phyloP scores from a whole-genome alignment of 768 basidiomycete genomes.

The Collybiopsis luxurians region DNA sequence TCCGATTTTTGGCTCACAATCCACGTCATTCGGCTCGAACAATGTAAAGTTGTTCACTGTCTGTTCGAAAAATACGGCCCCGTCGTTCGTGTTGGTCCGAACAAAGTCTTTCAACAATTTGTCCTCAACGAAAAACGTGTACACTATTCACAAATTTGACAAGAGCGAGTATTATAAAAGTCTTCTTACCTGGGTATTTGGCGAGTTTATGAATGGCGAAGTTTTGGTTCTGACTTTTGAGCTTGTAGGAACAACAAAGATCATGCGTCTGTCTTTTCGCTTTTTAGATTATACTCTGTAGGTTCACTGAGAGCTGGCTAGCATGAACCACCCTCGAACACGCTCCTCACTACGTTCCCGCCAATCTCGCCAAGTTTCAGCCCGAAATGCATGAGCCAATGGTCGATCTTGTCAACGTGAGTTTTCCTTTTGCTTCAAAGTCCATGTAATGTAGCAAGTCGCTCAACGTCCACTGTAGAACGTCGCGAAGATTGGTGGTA shows the following conservation, averaged over 20 bases:
- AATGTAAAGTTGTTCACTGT: constrained; percentile 66
- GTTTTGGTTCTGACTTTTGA: constrained; percentile 10
- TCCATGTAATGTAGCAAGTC: too few relatives aligned
- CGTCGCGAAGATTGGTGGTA: constrained; percentile 56
- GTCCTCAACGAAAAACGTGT: constrained; percentile 65
- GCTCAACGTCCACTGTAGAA: constrained; percentile 34
- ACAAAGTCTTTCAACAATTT: constrained; percentile 81
- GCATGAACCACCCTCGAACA: constrained; percentile 84
- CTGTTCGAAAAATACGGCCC: constrained; percentile 75
- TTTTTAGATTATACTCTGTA: constrained; percentile 36
- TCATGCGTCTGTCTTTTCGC: constrained; percentile 62
- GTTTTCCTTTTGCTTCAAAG: constrained; percentile 16
- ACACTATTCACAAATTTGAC: constrained; percentile 76
- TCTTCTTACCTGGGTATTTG: constrained; percentile 63
- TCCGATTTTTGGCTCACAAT: constrained; percentile 73
- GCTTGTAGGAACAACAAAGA: constrained; percentile 72
- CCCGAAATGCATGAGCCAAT: constrained; percentile 64
- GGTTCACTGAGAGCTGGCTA: constrained; percentile 25
- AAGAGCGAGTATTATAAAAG: constrained; percentile 83
- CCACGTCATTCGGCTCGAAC: constrained; percentile 69
- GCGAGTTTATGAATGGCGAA: constrained; percentile 9
- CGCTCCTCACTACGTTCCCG: constrained; percentile 67
- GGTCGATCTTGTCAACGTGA: constrained; percentile 61
- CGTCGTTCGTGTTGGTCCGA: constrained; percentile 75
- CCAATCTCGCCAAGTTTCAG: constrained; percentile 67